Evolutionary conservation across 345 rosid genomes (phyloP), one percentile per base, ranked within the genome.

Genomic region (Salix exigua): DNA sequence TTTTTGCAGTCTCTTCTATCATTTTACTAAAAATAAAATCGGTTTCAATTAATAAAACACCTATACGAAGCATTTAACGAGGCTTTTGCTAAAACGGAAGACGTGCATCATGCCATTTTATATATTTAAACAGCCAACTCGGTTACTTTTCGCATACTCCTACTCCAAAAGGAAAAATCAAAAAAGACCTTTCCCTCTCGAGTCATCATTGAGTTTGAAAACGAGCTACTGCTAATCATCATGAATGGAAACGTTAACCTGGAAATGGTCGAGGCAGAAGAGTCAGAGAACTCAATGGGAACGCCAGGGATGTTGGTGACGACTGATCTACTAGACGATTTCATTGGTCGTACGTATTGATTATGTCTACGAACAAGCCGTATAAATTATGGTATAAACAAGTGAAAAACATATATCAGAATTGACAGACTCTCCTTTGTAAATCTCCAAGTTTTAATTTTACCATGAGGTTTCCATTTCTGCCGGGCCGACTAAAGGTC

Each of bases 401-500:
- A 46, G 35, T 14, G 33, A 16, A 11, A 28, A 6, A 25, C 31
- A 33, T 1, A 3, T 46, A 17, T 30, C 9, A 5, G 12, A 51
- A 53, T 21, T 71, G 46, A 71, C 74, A 30, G 16, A 9, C 1
- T 71, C 63, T 4, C 11, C 48, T 4, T 1, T 67, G 4, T 16
- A 25, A 40, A 25, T 26, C 26, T 44, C 26, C 17, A 42, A 16
- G 26, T 5, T 26, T 2, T 21, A 3, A 21, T 5, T 16, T 14
- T 25, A 61, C n/a, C 18, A 16, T 16, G 40, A 61, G 17, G 12
- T 0, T 64, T 7, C 60, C 30, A n/a, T 10, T 26, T 63, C 14
- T 44, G 46, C 14, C 44, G 46, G 37, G 46, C 77, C 66, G 77
- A 75, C 72, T 10, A 66, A 75, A 23, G 55, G 12, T 8, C 9